Conservation (phyloP, 345 rosid species). For the Triadica sebifera region DNA sequence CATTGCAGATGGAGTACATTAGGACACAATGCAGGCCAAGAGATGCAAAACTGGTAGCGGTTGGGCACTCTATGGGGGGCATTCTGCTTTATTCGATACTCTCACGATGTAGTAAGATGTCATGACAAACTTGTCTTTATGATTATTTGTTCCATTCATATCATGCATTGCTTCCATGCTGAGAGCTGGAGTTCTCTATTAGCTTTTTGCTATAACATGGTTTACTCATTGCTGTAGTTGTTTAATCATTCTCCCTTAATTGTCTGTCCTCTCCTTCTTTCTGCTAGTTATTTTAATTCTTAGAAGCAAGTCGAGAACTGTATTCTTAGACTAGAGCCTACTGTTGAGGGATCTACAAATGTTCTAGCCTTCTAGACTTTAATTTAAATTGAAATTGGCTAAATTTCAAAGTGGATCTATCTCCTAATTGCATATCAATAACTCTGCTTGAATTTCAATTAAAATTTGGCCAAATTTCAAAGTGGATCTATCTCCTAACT, state of each 20-base stretch:
- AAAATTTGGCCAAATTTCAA: background rate
- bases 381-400: background rate
- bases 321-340: background rate
- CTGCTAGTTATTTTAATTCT: background rate
- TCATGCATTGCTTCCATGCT: background rate
- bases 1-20: slow-evolving; percentile 77
- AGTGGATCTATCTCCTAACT: background rate
- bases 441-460: background rate
- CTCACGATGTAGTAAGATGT: slow-evolving; percentile 58
- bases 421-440: background rate
- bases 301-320: background rate
- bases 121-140: background rate
- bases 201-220: background rate
- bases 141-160: too few species aligned
- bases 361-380: background rate
- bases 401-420: background rate
- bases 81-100: slow-evolving; percentile 81
- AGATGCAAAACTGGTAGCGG: slow-evolving; percentile 71
- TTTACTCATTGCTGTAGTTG: background rate
- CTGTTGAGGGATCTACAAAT: background rate
- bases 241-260: background rate
- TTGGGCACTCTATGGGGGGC: slow-evolving; percentile 99
- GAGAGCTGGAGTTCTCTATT: background rate
- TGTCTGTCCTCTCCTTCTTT: background rate
- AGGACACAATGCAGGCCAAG: slow-evolving; percentile 51